A percentile compares a stretch with the other conserved stretches of the same genome.
Evolutionary conservation across 331 rosid genomes (phyloP).

Genomic region (Malus hybrid): DNA sequence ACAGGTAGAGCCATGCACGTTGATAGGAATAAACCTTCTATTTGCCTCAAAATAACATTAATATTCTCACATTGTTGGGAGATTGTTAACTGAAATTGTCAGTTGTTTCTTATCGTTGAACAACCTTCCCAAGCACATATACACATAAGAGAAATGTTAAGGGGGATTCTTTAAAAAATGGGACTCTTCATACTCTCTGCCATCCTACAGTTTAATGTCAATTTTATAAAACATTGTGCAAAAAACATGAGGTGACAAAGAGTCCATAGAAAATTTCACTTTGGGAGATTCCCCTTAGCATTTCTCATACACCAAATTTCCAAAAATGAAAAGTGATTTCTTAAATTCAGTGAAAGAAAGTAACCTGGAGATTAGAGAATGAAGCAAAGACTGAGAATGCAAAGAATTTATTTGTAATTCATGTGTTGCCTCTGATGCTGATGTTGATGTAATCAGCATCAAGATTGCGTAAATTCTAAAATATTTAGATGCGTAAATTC

Average conservation of each 20-base stretch:
- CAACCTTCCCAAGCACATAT: too few species aligned
- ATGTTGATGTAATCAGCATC: too few species aligned
- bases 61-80: neutral
- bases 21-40: neutral
- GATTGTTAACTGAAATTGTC: neutral
- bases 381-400: neutral
- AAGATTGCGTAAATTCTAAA: too few species aligned
- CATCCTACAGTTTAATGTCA: too few species aligned
- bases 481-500: too few species aligned
- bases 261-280: too few species aligned
- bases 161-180: neutral
- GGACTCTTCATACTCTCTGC: too few species aligned
- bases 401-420: neutral
- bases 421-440: too few species aligned
- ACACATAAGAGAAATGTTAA: too few species aligned
- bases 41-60: neutral
- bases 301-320: neutral
- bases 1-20: neutral
- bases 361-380: neutral
- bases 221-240: too few species aligned
- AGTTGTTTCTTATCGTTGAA: neutral
- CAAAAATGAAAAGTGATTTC: neutral
- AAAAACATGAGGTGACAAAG: too few species aligned
- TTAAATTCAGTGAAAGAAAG: neutral
- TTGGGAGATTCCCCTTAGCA: neutral